A percentile compares a stretch with the other conserved stretches of the same genome.
These are phyloP conservation scores for Cicer pinnatifidum DNA, from an alignment of 306 rosid species.

Conservation along the genomic window DNA sequence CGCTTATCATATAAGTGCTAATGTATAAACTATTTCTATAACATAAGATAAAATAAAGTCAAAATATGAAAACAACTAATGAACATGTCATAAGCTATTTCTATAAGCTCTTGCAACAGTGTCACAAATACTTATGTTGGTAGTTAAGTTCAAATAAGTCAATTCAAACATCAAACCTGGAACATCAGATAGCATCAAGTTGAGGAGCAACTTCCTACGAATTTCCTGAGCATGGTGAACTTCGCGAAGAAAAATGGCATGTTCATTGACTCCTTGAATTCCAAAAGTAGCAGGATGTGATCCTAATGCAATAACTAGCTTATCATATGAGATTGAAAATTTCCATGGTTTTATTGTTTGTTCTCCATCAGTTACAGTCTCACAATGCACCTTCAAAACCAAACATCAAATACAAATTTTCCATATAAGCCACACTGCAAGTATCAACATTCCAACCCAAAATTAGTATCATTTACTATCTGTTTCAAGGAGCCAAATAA, in stretches of 20 bases:
- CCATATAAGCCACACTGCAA: slow-evolving; percentile 26
- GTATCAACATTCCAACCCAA: background rate
- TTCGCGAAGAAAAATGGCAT: slow-evolving; percentile 92
- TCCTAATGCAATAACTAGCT: slow-evolving; percentile 85
- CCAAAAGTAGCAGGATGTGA: slow-evolving; percentile 87
- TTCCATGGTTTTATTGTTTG: slow-evolving; percentile 75
- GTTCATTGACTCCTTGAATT: slow-evolving; percentile 81
- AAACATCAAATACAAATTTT: slow-evolving; percentile 22
- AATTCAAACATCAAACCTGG: slow-evolving; percentile 60
- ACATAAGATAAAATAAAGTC: too few species aligned
- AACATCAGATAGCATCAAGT: slow-evolving; percentile 86
- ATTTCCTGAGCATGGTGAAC: slow-evolving; percentile 95
- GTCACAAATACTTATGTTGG: too few species aligned
- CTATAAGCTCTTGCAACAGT: too few species aligned
- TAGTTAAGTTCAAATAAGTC: too few species aligned
- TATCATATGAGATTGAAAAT: slow-evolving; percentile 79
- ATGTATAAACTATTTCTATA: too few species aligned
- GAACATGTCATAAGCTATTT: too few species aligned
- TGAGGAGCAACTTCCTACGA: slow-evolving; percentile 87
- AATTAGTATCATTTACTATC: slow-evolving; percentile 7
- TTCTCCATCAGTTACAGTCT: slow-evolving; percentile 71
- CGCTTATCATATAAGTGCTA: too few species aligned
- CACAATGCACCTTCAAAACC: slow-evolving; percentile 81
- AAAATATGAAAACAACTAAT: too few species aligned
- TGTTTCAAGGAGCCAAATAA: background rate